These are phyloP conservation scores for Eucalyptus urophylla DNA, from an alignment of 345 rosid genomes.

Conservation along the genomic window DNA sequence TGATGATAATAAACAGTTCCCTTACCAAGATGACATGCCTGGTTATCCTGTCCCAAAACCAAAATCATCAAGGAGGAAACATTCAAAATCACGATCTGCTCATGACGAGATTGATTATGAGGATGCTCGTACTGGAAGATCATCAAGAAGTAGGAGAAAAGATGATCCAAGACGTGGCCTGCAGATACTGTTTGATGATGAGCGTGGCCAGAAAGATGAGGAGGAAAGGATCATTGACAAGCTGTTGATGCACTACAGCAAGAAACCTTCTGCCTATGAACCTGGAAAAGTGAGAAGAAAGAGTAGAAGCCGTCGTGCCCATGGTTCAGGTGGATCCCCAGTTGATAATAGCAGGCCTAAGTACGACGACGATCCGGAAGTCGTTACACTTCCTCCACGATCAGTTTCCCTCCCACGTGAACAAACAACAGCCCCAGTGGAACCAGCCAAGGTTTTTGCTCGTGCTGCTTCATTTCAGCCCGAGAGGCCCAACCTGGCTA, in stretches of 20 bases:
- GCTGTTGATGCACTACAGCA: constrained; percentile 84
- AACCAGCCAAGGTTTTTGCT: constrained; percentile 24
- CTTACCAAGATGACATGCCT: constrained; percentile 5
- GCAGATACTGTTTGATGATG: constrained; percentile 54
- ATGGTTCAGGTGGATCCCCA: constrained; percentile 11
- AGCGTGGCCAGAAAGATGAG: constrained; percentile 29
- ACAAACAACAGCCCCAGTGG: constrained; percentile 30
- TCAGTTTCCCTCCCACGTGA: constrained; percentile 59
- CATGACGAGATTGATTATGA: constrained; percentile 22
- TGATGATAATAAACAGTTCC: not conserved
- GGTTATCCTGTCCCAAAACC: constrained; percentile 33
- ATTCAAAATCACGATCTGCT: constrained; percentile 17
- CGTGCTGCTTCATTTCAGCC: constrained; percentile 81
- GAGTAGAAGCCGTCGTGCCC: constrained; percentile 36
- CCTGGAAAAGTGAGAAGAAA: constrained; percentile 25
- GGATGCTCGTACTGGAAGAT: constrained; percentile 18
- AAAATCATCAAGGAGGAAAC: constrained; percentile 51
- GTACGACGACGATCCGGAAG: constrained; percentile 15
- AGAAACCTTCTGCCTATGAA: constrained; percentile 52
- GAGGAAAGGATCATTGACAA: constrained; percentile 86
- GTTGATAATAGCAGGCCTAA: constrained; percentile 1
- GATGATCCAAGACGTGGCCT: constrained; percentile 54
- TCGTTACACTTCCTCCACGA: constrained; percentile 31
- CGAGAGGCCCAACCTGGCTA: constrained; percentile 42
- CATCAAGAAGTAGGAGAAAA: constrained; percentile 53